A percentile compares a stretch with the other conserved stretches of the same genome.
These are phyloP conservation scores for Didymella glomerata DNA, from an alignment of 2,329 filamentous ascomycete genomes.

Conservation along the genomic window DNA sequence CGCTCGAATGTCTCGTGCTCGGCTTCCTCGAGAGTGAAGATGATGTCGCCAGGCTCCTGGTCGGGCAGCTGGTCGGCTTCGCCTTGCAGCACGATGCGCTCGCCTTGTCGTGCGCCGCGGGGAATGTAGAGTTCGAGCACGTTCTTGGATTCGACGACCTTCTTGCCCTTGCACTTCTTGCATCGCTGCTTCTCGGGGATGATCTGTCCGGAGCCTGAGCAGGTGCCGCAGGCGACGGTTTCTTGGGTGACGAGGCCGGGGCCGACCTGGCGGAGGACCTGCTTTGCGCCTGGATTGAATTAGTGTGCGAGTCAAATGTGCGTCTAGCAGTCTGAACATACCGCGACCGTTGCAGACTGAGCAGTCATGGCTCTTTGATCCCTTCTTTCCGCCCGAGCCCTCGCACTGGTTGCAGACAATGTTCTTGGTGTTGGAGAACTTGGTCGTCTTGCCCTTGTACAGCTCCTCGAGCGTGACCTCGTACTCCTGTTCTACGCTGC, in stretches of 20 bases:
- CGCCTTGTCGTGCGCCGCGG: conserved; percentile 78
- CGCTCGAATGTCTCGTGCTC: conserved; percentile 83
- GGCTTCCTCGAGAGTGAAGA: conserved; percentile 86
- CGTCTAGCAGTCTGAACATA: conserved; percentile 36
- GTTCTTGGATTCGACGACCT: conserved; percentile 87
- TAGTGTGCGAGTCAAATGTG: conserved; percentile 18
- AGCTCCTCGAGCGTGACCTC: conserved; percentile 91
- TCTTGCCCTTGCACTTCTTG: conserved; percentile 97
- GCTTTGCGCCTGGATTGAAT: conserved; percentile 66
- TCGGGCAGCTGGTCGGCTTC: conserved; percentile 94
- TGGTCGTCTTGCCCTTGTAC: conserved; percentile 98
- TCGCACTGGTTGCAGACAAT: conserved; percentile 88
- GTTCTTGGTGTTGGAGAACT: conserved; percentile 95
- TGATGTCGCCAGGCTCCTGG: conserved; percentile 88
- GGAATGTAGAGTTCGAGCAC: conserved; percentile 96
- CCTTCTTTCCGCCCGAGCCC: conserved; percentile 89
- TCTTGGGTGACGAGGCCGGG: conserved; percentile 85
- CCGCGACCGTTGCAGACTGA: conserved; percentile 83
- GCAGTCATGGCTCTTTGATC: conserved; percentile 84
- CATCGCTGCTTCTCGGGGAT: conserved; percentile 97
- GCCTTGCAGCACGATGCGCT: conserved; percentile 87
- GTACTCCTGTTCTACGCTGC: conserved; percentile 89
- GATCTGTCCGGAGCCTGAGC: conserved; percentile 82
- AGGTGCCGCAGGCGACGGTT: conserved; percentile 80
- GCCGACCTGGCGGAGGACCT: conserved; percentile 82